phyloP scores from a whole-genome alignment of 495 filamentous ascomycete species.

The Penicillium goetzii region DNA sequence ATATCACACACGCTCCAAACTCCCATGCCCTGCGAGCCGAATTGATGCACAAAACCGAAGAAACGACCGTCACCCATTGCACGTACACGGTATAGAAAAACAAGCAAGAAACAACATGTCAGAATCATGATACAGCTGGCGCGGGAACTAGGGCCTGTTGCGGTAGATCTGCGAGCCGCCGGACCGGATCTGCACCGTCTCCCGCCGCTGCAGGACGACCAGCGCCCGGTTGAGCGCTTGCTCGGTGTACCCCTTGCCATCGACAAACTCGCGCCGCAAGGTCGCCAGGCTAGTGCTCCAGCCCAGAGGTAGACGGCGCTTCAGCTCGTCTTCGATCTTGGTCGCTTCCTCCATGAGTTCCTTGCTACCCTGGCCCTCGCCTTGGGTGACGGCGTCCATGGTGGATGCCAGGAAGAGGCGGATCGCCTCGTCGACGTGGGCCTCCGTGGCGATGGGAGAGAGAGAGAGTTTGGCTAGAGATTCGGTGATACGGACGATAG shows the following conservation, averaged over 20 bases:
- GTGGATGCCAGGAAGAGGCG: conserved; percentile 94
- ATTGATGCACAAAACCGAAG: conserved; percentile 27
- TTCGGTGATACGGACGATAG: conserved; percentile 96
- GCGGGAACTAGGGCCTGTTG: conserved; percentile 59
- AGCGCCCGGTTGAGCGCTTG: conserved; percentile 81
- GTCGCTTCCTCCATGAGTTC: conserved; percentile 88
- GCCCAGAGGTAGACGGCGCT: conserved; percentile 85
- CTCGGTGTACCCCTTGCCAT: conserved; percentile 84
- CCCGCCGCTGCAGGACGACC: conserved; percentile 81
- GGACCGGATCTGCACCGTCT: conserved; percentile 88
- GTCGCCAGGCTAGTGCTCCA: conserved; percentile 92
- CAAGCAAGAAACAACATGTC: conserved; percentile 23
- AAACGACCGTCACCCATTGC: conserved; percentile 29
- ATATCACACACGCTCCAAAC: conserved; percentile 29
- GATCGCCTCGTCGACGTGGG: conserved; percentile 97
- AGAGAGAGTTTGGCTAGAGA: conserved; percentile 90
- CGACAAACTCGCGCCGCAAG: conserved; percentile 86
- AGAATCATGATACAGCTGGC: conserved; percentile 21
- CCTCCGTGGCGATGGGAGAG: conserved; percentile 80
- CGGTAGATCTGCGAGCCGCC: conserved; percentile 89
- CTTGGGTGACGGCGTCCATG: conserved; percentile 96
- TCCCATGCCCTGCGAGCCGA: conserved; percentile 24
- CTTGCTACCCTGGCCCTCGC: conserved; percentile 74
- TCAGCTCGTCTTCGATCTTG: conserved; percentile 90
- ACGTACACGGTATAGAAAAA: conserved; percentile 28